Percentiles rank a stretch among this genome's conserved stretches.
Conservation (phyloP, 495 filamentous ascomycete genomes). For the Glutinoglossum americanum region DNA sequence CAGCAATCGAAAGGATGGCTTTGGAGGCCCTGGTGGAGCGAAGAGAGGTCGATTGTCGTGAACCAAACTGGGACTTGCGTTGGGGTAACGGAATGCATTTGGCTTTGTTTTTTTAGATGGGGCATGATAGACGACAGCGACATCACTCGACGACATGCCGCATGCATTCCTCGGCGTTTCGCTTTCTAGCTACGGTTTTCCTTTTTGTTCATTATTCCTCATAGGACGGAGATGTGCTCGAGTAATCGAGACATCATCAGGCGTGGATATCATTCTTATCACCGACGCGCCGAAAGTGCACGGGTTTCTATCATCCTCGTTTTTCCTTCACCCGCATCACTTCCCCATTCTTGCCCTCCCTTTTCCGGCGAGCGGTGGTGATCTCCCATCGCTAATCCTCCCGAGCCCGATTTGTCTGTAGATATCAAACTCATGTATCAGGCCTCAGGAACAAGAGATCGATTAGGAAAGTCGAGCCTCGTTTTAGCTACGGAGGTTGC, state of each 20-base stretch:
- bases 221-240: not conserved
- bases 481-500: no score
- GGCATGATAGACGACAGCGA: not conserved
- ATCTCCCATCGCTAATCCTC: no score
- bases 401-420: no score
- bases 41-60: constrained; percentile 37
- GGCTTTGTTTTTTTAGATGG: constrained; percentile 1
- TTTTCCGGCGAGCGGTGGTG: no score
- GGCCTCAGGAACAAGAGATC: no score
- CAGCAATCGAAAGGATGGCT: constrained; percentile 36
- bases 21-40: constrained; percentile 30
- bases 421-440: no score
- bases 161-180: constrained; percentile 1
- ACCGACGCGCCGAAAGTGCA: not conserved
- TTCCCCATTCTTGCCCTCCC: no score
- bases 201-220: not conserved
- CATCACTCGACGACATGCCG: not conserved
- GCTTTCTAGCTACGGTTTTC: not conserved
- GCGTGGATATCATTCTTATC: not conserved
- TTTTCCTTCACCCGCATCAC: no score
- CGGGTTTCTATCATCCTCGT: no score
- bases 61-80: not conserved
- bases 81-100: not conserved
- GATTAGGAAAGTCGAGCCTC: no score
- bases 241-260: not conserved